Conservation (phyloP, 2,329 filamentous ascomycete genomes). For the Arachnopeziza araneosa region DNA sequence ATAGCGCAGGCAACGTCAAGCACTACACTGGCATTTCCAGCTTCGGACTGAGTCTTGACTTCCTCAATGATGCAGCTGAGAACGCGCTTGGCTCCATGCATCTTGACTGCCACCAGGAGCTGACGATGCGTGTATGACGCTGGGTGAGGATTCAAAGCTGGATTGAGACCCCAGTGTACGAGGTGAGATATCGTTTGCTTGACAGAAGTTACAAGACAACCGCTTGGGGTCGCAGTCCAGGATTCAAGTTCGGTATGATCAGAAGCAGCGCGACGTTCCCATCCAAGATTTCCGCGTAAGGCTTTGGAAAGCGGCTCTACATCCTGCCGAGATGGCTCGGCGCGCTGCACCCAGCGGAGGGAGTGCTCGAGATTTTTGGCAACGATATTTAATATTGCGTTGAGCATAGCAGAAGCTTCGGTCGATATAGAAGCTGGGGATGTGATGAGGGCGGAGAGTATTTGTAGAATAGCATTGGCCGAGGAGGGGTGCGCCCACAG, state of each 20-base stretch:
- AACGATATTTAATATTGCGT: constrained; percentile 65
- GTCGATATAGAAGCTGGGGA: constrained; percentile 59
- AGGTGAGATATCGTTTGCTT: constrained; percentile 58
- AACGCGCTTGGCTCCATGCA: constrained; percentile 57
- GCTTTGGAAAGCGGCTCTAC: constrained; percentile 63
- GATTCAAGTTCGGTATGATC: constrained; percentile 62
- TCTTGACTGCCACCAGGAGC: constrained; percentile 53
- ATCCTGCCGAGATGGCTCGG: constrained; percentile 61
- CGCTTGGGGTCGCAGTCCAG: constrained; percentile 54
- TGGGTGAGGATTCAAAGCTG: constrained; percentile 48
- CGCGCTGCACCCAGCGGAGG: constrained; percentile 60
- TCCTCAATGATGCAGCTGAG: constrained; percentile 62
- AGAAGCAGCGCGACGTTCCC: constrained; percentile 55
- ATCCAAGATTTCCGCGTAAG: constrained; percentile 52
- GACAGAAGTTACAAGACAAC: constrained; percentile 52
- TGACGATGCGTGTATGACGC: constrained; percentile 69
- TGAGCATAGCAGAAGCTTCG: constrained; percentile 65
- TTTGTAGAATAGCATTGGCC: constrained; percentile 62
- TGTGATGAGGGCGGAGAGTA: constrained; percentile 66
- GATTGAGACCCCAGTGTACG: constrained; percentile 60
- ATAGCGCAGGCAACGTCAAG: constrained; percentile 66
- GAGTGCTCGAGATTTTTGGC: constrained; percentile 63
- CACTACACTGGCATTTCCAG: constrained; percentile 52
- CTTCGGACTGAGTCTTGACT: constrained; percentile 54
- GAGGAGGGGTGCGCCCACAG: constrained; percentile 63